Evolutionary conservation across 805 yeast genomes (phyloP).

Genomic region (Cyberlindnera japonica): DNA sequence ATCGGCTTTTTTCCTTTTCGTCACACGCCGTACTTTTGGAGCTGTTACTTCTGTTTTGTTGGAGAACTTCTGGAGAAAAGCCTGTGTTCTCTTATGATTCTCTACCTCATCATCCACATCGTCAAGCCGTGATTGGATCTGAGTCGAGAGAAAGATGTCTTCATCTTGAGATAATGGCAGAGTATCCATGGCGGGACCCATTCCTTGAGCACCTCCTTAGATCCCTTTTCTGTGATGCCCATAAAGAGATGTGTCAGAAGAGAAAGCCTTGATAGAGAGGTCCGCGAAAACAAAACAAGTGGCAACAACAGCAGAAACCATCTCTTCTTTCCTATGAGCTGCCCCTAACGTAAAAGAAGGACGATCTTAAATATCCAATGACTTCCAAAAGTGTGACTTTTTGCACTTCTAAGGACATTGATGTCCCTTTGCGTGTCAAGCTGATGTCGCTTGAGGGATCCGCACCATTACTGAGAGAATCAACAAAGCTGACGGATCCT

Average conservation of each 20-base stretch:
- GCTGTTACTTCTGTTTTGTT: background rate
- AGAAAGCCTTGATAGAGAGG: background rate
- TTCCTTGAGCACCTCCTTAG: background rate
- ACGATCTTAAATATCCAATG: constrained; percentile 11
- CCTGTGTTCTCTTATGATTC: background rate
- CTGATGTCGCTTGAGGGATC: constrained; percentile 45
- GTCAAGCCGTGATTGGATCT: constrained; percentile 24
- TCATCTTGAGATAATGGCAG: constrained; percentile 1
- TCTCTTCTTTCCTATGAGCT: no score
- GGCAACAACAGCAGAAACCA: background rate
- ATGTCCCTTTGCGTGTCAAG: constrained; percentile 45
- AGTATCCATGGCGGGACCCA: no score
- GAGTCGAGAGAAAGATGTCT: constrained; percentile 22
- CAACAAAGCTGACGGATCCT: constrained; percentile 47
- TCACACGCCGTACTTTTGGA: background rate
- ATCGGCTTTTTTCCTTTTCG: background rate
- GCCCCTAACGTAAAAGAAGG: no score
- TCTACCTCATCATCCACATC: constrained; percentile 16
- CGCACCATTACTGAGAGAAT: constrained; percentile 37
- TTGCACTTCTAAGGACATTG: constrained; percentile 53
- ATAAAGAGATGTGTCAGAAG: background rate
- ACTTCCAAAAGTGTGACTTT: constrained; percentile 44
- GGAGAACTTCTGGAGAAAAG: background rate
- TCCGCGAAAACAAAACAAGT: constrained; percentile 1
- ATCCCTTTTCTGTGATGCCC: background rate